Conservation (phyloP, 2,329 filamentous ascomycete genomes). For the Xylaria sp. region DNA sequence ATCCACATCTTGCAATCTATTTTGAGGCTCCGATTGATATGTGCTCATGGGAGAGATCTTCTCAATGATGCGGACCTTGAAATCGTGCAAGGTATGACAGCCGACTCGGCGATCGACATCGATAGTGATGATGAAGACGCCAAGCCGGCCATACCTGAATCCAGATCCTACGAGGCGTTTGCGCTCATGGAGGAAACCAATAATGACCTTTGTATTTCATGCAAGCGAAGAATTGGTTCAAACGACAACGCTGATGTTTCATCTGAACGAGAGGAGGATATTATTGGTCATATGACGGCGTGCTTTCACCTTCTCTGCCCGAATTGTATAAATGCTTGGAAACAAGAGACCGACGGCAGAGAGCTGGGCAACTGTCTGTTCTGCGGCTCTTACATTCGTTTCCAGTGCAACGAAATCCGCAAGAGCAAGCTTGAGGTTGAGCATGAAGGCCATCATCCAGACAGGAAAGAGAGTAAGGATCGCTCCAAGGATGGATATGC, state of each 20-base stretch:
- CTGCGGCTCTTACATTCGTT: slow-evolving; percentile 72
- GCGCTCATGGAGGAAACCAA: slow-evolving; percentile 85
- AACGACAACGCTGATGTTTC: slow-evolving; percentile 66
- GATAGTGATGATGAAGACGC: slow-evolving; percentile 78
- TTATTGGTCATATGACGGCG: slow-evolving; percentile 82
- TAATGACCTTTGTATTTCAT: slow-evolving; percentile 77
- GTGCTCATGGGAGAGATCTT: slow-evolving; percentile 93
- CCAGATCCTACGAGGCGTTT: slow-evolving; percentile 87
- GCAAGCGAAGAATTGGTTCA: slow-evolving; percentile 70
- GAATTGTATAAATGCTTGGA: slow-evolving; percentile 73
- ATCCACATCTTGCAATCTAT: slow-evolving; percentile 94
- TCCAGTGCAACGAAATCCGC: slow-evolving; percentile 75
- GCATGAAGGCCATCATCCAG: slow-evolving; percentile 64
- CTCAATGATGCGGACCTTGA: slow-evolving; percentile 85
- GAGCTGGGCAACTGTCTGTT: slow-evolving; percentile 69
- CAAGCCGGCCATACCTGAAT: slow-evolving; percentile 69
- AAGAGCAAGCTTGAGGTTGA: slow-evolving; percentile 68
- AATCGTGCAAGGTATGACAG: slow-evolving; percentile 82
- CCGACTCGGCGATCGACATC: slow-evolving; percentile 87
- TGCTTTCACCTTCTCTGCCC: slow-evolving; percentile 90
- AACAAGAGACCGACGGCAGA: slow-evolving; percentile 62
- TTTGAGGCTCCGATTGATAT: slow-evolving; percentile 86
- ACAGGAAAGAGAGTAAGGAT: slow-evolving; percentile 47
- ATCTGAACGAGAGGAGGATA: slow-evolving; percentile 69
- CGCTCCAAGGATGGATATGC: slow-evolving; percentile 67